These are phyloP conservation scores for Zopfia rhizophila DNA, from an alignment of 2,329 filamentous ascomycete genomes.

Conservation along the genomic window DNA sequence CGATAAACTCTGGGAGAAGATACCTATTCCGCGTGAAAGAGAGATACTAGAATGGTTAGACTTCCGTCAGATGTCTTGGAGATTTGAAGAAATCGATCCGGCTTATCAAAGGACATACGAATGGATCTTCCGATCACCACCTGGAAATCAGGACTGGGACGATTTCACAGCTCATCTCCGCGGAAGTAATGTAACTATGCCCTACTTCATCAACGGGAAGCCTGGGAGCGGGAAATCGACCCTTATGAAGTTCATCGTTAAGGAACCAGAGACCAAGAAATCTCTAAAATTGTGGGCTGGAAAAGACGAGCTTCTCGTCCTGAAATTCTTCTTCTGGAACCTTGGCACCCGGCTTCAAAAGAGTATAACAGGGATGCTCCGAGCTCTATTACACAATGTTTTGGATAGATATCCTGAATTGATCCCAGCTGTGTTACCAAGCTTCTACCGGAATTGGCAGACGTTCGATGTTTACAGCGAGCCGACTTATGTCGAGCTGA, in stretches of 20 bases:
- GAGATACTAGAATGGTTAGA: slow-evolving; percentile 21
- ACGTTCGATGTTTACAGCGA: neutral
- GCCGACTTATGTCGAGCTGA: slow-evolving; percentile 11
- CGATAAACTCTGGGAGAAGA: neutral
- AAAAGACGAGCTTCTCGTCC: slow-evolving; percentile 9
- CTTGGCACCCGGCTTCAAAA: slow-evolving; percentile 37
- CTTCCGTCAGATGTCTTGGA: slow-evolving; percentile 24
- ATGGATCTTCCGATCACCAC: slow-evolving; percentile 16
- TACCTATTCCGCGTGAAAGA: slow-evolving; percentile 8
- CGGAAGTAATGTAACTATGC: neutral
- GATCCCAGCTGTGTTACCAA: slow-evolving; percentile 18
- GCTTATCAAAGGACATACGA: slow-evolving; percentile 20
- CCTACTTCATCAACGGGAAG: slow-evolving; percentile 50
- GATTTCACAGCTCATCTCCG: slow-evolving; percentile 11
- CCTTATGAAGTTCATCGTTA: slow-evolving; percentile 43
- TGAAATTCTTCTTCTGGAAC: slow-evolving; percentile 47
- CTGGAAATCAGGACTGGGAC: slow-evolving; percentile 1
- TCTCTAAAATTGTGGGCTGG: slow-evolving; percentile 30
- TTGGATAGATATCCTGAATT: slow-evolving; percentile 14
- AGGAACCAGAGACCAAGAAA: slow-evolving; percentile 17
- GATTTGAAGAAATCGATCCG: slow-evolving; percentile 18
- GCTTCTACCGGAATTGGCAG: slow-evolving; percentile 9
- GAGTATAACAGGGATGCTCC: slow-evolving; percentile 34
- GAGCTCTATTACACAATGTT: slow-evolving; percentile 32
- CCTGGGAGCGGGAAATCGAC: slow-evolving; percentile 49